A percentile compares a stretch with the other conserved stretches of the same genome.
Conservation (phyloP, 78 protist genomes). For the Dictyostelium firmibasis region DNA sequence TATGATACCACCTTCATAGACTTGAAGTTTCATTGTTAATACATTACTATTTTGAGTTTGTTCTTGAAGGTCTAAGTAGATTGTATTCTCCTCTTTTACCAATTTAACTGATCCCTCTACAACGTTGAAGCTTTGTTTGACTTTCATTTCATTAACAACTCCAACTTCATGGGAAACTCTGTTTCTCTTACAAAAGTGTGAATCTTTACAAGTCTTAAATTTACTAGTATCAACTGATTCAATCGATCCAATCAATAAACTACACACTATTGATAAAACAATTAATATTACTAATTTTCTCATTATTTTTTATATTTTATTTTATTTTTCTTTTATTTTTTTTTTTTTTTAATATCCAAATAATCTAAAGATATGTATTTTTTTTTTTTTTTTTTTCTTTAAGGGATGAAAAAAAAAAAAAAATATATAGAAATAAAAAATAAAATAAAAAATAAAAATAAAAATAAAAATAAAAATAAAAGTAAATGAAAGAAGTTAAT, state of each 20-base stretch:
- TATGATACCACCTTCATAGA: not conserved
- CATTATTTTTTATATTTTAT: not conserved
- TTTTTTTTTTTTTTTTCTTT: not conserved
- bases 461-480: too few relatives aligned
- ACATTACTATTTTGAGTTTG: not conserved
- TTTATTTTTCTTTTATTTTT: not conserved
- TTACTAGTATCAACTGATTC: constrained; percentile 76
- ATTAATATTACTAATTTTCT: not conserved
- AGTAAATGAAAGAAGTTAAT: not conserved
- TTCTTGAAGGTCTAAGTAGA: not conserved
- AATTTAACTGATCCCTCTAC: not conserved
- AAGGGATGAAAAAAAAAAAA: not conserved
- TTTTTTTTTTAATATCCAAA: not conserved
- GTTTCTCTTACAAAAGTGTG: constrained; percentile 69
- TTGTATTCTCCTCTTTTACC: not conserved
- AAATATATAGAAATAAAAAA: not conserved
- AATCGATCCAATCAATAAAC: not conserved
- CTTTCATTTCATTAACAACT: not conserved
- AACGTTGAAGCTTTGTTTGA: not conserved
- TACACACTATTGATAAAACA: not conserved
- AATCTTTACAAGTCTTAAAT: constrained; percentile 71
- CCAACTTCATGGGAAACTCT: not conserved
- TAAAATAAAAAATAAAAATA: not conserved
- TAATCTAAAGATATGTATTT: not conserved
- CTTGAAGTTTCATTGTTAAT: constrained; percentile 10